A percentile compares a stretch with the other conserved stretches of the same genome.
Conservation (phyloP, 2,329 filamentous ascomycete species). For the Neopestalotiopsis rosae region DNA sequence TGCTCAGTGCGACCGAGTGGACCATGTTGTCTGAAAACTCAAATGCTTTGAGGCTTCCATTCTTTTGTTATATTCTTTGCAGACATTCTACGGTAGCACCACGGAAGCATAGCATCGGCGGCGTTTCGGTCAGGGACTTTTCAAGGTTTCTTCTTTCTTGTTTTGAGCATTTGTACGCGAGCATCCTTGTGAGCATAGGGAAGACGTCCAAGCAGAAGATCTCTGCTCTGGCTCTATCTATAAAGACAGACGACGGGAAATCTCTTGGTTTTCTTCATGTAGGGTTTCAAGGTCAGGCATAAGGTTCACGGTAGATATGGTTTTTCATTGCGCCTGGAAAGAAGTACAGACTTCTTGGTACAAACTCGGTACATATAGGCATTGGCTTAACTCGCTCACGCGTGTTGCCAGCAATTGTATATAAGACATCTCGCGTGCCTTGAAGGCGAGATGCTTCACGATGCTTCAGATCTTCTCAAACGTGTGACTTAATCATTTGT, state of each 20-base stretch:
- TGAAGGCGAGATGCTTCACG: background rate
- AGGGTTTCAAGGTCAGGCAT: background rate
- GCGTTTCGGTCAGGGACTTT: background rate
- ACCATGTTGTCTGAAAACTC: background rate
- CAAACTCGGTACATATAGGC: background rate
- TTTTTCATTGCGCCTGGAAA: background rate
- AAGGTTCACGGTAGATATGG: constrained; percentile 1
- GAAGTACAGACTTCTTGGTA: background rate
- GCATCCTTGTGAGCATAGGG: background rate
- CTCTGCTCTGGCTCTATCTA: background rate
- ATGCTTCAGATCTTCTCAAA: background rate
- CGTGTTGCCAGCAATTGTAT: background rate
- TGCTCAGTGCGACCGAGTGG: background rate
- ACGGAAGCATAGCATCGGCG: background rate
- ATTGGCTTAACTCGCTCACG: background rate
- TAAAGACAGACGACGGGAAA: background rate
- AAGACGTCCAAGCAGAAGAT: background rate
- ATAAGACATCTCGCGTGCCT: background rate
- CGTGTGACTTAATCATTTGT: background rate
- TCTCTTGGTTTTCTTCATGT: background rate
- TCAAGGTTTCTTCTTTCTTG: background rate
- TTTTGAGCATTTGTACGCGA: background rate
- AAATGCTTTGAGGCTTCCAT: background rate
- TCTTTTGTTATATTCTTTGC: background rate
- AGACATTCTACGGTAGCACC: background rate